These are phyloP conservation scores for Chenopodium quinoa DNA, from an alignment of 148 eudicot genomes.

Conservation along the genomic window DNA sequence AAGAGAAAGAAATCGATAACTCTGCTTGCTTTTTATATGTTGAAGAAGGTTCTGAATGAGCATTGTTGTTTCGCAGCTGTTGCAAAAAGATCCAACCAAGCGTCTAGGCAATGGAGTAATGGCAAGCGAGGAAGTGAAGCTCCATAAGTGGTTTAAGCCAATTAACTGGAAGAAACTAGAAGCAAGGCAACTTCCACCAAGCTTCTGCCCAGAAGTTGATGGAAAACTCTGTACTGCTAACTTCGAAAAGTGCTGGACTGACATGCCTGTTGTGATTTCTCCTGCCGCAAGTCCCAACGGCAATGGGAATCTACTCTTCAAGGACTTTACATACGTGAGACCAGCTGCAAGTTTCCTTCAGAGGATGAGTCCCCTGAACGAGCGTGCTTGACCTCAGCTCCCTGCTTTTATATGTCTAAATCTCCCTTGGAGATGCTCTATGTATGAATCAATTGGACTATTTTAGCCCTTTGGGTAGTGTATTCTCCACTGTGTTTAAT, in stretches of 20 bases:
- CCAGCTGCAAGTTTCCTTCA: conserved; percentile 58
- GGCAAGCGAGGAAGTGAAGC: conserved; percentile 72
- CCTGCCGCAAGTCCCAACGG: conserved; percentile 77
- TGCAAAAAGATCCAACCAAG: conserved; percentile 66
- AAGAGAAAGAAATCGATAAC: too few species aligned
- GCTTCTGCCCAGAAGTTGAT: conserved; percentile 71
- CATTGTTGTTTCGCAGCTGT: conserved; percentile 38
- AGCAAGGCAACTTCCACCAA: conserved; percentile 57
- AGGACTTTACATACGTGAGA: conserved; percentile 72
- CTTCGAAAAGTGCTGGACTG: conserved; percentile 74
- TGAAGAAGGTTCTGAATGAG: conserved; percentile 8
- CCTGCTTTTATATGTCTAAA: neutral
- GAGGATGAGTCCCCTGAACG: conserved; percentile 39
- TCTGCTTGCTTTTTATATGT: neutral
- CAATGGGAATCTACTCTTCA: conserved; percentile 54
- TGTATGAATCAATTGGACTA: neutral
- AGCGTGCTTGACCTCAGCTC: conserved; percentile 16
- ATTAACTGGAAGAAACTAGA: conserved; percentile 84
- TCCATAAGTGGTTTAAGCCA: conserved; percentile 86
- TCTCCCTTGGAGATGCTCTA: neutral
- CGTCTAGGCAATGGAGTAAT: conserved; percentile 63
- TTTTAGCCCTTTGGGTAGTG: neutral
- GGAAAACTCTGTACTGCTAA: conserved; percentile 76
- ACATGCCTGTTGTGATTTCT: conserved; percentile 71
- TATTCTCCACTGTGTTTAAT: neutral